phyloP scores from a whole-genome alignment of 148 eudicot genomes.

The Oxyria digyna region DNA sequence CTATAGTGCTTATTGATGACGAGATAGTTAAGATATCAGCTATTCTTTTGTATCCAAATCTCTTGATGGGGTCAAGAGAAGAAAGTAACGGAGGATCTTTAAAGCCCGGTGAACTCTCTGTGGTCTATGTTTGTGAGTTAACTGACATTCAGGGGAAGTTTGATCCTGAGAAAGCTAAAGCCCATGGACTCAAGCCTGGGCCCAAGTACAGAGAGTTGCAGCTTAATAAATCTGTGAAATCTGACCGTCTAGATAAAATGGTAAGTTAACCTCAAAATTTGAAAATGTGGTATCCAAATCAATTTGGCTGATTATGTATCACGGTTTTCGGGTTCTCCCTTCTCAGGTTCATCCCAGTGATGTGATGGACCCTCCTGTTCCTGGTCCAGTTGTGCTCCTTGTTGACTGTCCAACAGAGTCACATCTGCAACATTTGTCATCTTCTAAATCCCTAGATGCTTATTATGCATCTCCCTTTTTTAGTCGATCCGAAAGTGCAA shows the following conservation, averaged over 20 bases:
- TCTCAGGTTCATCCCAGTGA: constrained; percentile 81
- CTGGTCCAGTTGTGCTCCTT: constrained; percentile 77
- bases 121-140: constrained; percentile 70
- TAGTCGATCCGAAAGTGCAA: constrained; percentile 29
- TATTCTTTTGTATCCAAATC: constrained; percentile 47
- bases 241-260: constrained; percentile 58
- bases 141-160: constrained; percentile 85
- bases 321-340: neutral
- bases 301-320: constrained; percentile 5
- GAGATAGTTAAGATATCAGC: constrained; percentile 93
- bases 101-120: constrained; percentile 76
- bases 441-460: constrained; percentile 35
- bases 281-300: neutral
- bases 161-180: constrained; percentile 70
- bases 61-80: constrained; percentile 4
- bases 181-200: constrained; percentile 74
- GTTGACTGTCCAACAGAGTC: constrained; percentile 79
- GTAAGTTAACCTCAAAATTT: constrained; percentile 18
- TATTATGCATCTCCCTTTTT: constrained; percentile 35
- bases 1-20: constrained; percentile 55
- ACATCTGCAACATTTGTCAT: constrained; percentile 52
- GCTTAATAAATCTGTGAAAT: constrained; percentile 51
- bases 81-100: constrained; percentile 11
- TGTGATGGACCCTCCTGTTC: constrained; percentile 79
- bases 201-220: constrained; percentile 81